phyloP scores from a whole-genome alignment of 2,329 filamentous ascomycete genomes.

The Nigrograna mackinnonii region DNA sequence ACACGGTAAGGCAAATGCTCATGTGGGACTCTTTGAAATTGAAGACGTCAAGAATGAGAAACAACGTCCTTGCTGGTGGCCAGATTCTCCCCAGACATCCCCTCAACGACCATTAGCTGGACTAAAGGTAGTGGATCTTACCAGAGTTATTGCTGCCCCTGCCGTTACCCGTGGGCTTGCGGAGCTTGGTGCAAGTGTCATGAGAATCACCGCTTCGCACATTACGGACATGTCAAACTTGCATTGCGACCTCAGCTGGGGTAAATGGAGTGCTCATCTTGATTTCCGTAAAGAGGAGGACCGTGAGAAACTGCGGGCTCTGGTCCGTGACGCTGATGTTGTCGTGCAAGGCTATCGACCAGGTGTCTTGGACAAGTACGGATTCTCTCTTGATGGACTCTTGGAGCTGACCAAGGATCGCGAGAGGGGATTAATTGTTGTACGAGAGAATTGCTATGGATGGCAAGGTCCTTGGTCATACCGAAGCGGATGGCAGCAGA shows the following conservation, averaged over 20 bases:
- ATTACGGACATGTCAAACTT: conserved; percentile 46
- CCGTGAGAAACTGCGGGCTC: conserved; percentile 39
- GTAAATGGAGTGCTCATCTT: conserved; percentile 53
- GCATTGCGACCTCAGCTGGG: conserved; percentile 54
- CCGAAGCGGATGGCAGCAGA: conserved; percentile 58
- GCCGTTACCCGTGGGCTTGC: conserved; percentile 47
- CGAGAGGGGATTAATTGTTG: conserved; percentile 50
- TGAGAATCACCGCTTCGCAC: conserved; percentile 46
- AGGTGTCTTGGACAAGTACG: conserved; percentile 51
- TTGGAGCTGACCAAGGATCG: conserved; percentile 46
- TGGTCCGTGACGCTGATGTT: conserved; percentile 55
- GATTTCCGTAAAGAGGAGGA: conserved; percentile 47
- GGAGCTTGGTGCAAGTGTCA: conserved; percentile 52
- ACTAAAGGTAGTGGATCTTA: conserved; percentile 55
- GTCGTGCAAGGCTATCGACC: conserved; percentile 56
- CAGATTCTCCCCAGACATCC: conserved; percentile 31
- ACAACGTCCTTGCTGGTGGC: conserved; percentile 49
- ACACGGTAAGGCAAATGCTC: conserved; percentile 47
- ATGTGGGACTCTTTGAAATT: conserved; percentile 47
- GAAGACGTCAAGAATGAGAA: conserved; percentile 23
- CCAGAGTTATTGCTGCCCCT: conserved; percentile 54
- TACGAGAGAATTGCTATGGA: conserved; percentile 59
- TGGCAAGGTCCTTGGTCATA: conserved; percentile 53
- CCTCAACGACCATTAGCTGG: conserved; percentile 49
- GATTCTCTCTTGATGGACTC: conserved; percentile 47